phyloP scores from a whole-genome alignment of 495 filamentous ascomycete genomes.

The Xylaria bambusicola region DNA sequence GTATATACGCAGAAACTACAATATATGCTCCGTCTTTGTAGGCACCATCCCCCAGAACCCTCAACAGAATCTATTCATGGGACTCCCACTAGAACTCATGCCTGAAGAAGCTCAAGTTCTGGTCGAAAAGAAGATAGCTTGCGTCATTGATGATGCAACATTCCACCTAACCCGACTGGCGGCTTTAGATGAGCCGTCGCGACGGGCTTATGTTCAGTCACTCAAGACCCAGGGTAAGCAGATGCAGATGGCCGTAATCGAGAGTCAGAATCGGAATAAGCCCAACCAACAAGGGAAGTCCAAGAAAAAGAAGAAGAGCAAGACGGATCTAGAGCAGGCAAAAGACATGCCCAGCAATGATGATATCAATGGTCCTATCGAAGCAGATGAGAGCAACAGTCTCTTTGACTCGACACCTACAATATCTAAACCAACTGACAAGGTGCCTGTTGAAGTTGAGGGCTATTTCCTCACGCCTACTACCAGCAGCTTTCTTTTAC shows the following conservation, averaged over 20 bases:
- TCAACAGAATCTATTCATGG: conserved; percentile 92
- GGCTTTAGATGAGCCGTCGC: conserved; percentile 57
- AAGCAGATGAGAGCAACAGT: conserved; percentile 34
- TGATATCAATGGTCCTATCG: too few species aligned
- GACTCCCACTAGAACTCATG: conserved; percentile 85
- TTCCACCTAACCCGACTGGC: conserved; percentile 65
- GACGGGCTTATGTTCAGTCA: conserved; percentile 45
- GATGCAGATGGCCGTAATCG: conserved; percentile 38
- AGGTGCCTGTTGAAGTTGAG: conserved; percentile 12
- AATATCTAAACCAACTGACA: conserved; percentile 13
- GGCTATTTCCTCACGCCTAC: conserved; percentile 33
- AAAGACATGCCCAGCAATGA: not conserved
- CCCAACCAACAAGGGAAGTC: conserved; percentile 26
- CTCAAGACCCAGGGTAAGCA: conserved; percentile 43
- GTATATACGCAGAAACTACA: conserved; percentile 75
- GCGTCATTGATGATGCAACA: conserved; percentile 73
- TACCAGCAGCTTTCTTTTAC: conserved; percentile 32
- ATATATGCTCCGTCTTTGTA: conserved; percentile 84
- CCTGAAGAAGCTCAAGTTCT: conserved; percentile 85
- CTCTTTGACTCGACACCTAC: conserved; percentile 44
- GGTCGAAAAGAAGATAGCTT: conserved; percentile 76
- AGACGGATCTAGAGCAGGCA: conserved; percentile 24
- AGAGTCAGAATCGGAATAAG: conserved; percentile 22
- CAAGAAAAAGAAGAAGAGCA: conserved; percentile 39
- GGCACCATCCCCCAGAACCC: conserved; percentile 88